These are phyloP conservation scores for Volutella citrinella DNA, from an alignment of 2,329 filamentous ascomycete genomes.

Conservation along the genomic window DNA sequence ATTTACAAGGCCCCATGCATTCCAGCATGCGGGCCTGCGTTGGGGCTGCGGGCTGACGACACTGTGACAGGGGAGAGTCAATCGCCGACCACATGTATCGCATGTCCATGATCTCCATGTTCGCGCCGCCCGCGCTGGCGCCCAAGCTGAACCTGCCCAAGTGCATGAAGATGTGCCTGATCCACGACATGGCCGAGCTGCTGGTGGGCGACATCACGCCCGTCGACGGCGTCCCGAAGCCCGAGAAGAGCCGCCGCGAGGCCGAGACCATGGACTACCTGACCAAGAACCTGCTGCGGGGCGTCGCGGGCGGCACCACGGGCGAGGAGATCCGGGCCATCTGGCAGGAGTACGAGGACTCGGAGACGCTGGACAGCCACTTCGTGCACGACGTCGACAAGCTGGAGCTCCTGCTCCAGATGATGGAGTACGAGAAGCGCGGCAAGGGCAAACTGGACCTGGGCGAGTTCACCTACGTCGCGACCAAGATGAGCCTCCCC, in stretches of 20 bases:
- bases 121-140: slow-evolving; percentile 74
- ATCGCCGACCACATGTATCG: slow-evolving; percentile 99
- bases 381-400: slow-evolving; percentile 98
- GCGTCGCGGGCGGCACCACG: slow-evolving; percentile 66
- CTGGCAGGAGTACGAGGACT: slow-evolving; percentile 96
- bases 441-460: slow-evolving; percentile 67
- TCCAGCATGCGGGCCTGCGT: too few relatives aligned
- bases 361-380: slow-evolving; percentile 74
- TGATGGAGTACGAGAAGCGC: slow-evolving; percentile 89
- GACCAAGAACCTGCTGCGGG: slow-evolving; percentile 66
- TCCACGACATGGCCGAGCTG: slow-evolving; percentile 97
- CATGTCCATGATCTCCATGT: slow-evolving; percentile 95
- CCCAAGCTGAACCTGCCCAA: slow-evolving; percentile 70
- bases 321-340: slow-evolving; percentile 72
- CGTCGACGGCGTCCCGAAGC: slow-evolving; percentile 78
- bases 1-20: too few relatives aligned
- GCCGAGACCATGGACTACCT: slow-evolving; percentile 90
- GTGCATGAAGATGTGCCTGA: slow-evolving; percentile 92
- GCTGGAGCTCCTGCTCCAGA: slow-evolving; percentile 90
- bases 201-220: slow-evolving; percentile 97
- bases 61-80: slow-evolving; percentile 70
- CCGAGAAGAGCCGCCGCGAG: slow-evolving; percentile 87
- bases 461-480: slow-evolving; percentile 82
- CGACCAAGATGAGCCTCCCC: slow-evolving; percentile 65
- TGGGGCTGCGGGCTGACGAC: too few relatives aligned